phyloP scores from a whole-genome alignment of 2,329 filamentous ascomycete species.

The Beauveria brongniartii region DNA sequence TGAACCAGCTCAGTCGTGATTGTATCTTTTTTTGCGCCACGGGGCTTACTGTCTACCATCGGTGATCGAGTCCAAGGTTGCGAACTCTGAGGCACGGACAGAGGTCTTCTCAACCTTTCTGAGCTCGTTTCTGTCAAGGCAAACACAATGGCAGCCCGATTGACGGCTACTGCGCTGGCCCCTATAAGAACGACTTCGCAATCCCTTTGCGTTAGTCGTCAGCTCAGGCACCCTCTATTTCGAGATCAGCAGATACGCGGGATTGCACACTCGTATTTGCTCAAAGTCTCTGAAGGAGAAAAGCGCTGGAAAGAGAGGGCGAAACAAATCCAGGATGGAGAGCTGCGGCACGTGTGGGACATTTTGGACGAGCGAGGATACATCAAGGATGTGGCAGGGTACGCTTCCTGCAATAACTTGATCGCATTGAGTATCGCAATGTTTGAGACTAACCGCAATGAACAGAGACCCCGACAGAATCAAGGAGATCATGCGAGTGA shows the following conservation, averaged over 20 bases:
- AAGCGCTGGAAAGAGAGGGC: conserved; percentile 41
- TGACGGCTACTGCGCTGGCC: conserved; percentile 18
- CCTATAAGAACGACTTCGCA: conserved; percentile 18
- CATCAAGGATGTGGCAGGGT: conserved; percentile 70
- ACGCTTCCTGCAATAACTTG: conserved; percentile 20
- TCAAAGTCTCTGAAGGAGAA: conserved; percentile 34
- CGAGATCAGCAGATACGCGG: conserved; percentile 24
- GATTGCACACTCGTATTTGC: conserved; percentile 33
- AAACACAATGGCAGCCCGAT: conserved; percentile 21
- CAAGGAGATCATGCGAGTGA: conserved; percentile 53
- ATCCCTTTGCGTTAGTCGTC: conserved; percentile 18
- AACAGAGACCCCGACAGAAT: conserved; percentile 42
- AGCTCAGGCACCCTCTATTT: conserved; percentile 15
- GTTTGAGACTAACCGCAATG: neutral
- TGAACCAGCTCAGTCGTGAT: neutral
- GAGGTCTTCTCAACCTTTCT: accelerated
- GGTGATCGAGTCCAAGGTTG: neutral
- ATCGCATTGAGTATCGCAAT: neutral
- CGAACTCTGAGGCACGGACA: too few relatives aligned
- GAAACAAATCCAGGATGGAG: conserved; percentile 39
- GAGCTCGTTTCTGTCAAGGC: neutral
- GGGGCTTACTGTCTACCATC: neutral
- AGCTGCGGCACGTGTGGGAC: conserved; percentile 48
- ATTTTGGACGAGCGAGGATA: conserved; percentile 64
- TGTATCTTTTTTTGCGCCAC: neutral